These are phyloP conservation scores for Daldinia eschscholtzii DNA, from an alignment of 2,329 filamentous ascomycete species.

Conservation along the genomic window DNA sequence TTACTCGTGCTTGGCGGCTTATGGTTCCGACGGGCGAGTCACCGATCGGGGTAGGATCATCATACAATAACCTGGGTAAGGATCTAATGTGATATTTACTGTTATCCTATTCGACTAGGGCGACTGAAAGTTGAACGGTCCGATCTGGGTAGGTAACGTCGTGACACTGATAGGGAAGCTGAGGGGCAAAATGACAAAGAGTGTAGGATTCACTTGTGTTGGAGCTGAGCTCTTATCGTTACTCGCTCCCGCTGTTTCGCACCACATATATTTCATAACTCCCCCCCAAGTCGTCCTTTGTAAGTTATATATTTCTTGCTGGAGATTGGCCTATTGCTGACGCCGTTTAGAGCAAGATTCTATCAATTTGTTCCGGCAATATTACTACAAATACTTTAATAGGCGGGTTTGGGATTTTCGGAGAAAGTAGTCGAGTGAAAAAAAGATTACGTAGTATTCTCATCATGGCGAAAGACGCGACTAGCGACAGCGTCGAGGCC, in stretches of 20 bases:
- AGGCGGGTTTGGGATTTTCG: background rate
- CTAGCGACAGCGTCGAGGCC: conserved; percentile 37
- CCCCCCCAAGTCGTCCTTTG: conserved; percentile 1
- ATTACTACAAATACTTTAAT: background rate
- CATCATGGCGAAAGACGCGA: conserved; percentile 43
- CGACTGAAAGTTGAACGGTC: background rate
- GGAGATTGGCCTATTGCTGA: conserved; percentile 2
- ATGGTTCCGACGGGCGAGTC: conserved; percentile 24
- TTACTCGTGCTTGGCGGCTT: conserved; percentile 31
- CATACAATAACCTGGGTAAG: conserved; percentile 22
- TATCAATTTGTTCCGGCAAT: background rate
- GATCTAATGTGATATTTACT: conserved; percentile 24
- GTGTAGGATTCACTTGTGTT: conserved; percentile 24
- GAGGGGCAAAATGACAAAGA: conserved; percentile 28
- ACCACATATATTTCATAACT: conserved; percentile 18
- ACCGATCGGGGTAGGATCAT: conserved; percentile 37
- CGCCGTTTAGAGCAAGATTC: conserved; percentile 1
- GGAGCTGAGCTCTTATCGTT: conserved; percentile 22
- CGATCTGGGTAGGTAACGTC: conserved; percentile 21
- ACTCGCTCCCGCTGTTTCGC: conserved; percentile 16
- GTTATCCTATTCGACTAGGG: background rate
- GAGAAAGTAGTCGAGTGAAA: conserved; percentile 7
- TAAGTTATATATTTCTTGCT: background rate
- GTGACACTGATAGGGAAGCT: conserved; percentile 23
- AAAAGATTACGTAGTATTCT: conserved; percentile 20